Conservation (phyloP, 257 asterid genomes). For the Eustoma russellianum region DNA sequence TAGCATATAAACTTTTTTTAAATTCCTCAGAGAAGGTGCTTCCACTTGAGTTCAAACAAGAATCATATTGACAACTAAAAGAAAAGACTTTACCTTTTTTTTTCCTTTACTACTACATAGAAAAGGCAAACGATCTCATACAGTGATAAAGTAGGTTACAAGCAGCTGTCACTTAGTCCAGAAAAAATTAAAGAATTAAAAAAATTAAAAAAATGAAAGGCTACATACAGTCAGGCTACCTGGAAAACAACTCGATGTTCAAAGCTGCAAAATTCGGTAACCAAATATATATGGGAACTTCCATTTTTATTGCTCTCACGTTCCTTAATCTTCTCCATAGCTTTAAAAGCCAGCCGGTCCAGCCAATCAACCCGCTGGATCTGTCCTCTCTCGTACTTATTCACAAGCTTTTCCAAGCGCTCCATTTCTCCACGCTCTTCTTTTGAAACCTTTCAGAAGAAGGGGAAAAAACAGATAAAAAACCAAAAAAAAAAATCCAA, state of each 20-base stretch:
- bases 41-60: no score
- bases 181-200: no score
- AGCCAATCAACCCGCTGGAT: conserved; percentile 98
- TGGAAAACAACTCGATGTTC: conserved; percentile 98
- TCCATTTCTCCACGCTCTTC: conserved; percentile 95
- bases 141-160: no score
- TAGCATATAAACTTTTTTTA: no score
- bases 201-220: no score
- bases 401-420: conserved; percentile 90
- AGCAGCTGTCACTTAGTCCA: no score
- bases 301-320: conserved; percentile 66
- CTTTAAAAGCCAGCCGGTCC: conserved; percentile 83
- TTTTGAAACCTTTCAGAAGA: conserved; percentile 65
- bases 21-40: no score
- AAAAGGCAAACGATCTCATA: no score
- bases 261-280: conserved; percentile 86
- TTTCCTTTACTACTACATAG: no score
- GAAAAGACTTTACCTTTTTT: no score
- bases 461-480: conserved; percentile 6
- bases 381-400: conserved; percentile 94
- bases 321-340: conserved; percentile 92
- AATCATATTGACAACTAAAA: no score
- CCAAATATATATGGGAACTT: conserved; percentile 70
- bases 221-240: conserved; percentile 29
- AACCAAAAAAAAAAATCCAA: neutral